Evolutionary conservation across 768 basidiomycete genomes (phyloP).

Genomic region (Leccinum disarticulatum): DNA sequence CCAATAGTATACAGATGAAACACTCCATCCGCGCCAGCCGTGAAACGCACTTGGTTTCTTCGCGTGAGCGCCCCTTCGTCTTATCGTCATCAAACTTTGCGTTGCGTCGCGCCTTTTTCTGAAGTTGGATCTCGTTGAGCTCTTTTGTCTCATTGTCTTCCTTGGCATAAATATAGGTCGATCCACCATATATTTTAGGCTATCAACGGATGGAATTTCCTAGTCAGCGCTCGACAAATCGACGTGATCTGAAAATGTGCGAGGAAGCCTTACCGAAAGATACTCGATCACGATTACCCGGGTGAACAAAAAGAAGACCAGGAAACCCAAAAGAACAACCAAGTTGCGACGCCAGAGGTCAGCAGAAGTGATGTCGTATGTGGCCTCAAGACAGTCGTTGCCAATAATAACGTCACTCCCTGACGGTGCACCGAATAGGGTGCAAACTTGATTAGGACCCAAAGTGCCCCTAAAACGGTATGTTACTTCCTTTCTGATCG

Average conservation of each 20-base stretch:
- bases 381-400: constrained; percentile 56
- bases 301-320: constrained; percentile 65
- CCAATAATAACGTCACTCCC: constrained; percentile 62
- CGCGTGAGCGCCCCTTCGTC: constrained; percentile 21
- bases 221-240: background rate
- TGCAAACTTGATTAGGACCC: constrained; percentile 75
- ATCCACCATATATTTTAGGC: constrained; percentile 36
- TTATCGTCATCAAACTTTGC: constrained; percentile 31
- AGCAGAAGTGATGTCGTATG: constrained; percentile 46
- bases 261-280: constrained; percentile 47
- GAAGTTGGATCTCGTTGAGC: constrained; percentile 51
- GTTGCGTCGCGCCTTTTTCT: constrained; percentile 48
- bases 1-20: background rate
- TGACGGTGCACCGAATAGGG: constrained; percentile 60
- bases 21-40: background rate
- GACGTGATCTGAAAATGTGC: background rate
- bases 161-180: constrained; percentile 59
- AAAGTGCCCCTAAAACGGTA: constrained; percentile 42
- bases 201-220: constrained; percentile 10
- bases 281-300: constrained; percentile 69
- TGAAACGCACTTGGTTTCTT: constrained; percentile 16
- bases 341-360: constrained; percentile 71
- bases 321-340: constrained; percentile 67
- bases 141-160: constrained; percentile 55
- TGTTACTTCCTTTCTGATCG: constrained; percentile 5